These are phyloP conservation scores for Porcisia deanei DNA, from an alignment of 208 protist genomes.

Conservation along the genomic window DNA sequence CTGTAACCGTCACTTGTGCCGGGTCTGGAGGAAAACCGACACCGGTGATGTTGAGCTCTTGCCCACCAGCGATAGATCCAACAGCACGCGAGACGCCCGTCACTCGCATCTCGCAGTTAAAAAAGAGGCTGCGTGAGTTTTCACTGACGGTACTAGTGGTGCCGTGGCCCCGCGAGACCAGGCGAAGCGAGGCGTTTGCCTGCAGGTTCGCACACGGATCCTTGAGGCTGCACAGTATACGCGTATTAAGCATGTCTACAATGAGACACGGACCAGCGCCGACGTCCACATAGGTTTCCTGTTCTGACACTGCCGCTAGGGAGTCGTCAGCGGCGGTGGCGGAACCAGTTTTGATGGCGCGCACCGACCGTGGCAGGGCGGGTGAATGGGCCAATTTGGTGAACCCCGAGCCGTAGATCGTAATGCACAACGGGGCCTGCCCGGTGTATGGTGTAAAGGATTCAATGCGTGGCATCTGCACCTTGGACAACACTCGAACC, in stretches of 20 bases:
- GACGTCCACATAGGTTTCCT: slow-evolving; percentile 37
- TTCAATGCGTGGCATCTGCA: slow-evolving; percentile 33
- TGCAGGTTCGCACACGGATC: slow-evolving; percentile 28
- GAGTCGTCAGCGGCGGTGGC: no score
- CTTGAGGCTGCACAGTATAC: slow-evolving; percentile 34
- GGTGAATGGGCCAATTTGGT: slow-evolving; percentile 37
- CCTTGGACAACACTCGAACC: slow-evolving; percentile 15
- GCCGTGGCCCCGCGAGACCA: slow-evolving; percentile 33
- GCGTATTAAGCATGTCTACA: slow-evolving; percentile 39
- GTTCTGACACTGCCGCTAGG: not conserved
- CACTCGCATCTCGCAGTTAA: slow-evolving; percentile 35
- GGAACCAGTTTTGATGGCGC: not conserved
- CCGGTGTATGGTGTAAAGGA: slow-evolving; percentile 34
- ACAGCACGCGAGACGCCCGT: slow-evolving; percentile 11
- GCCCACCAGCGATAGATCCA: slow-evolving; percentile 36
- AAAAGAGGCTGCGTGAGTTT: slow-evolving; percentile 17
- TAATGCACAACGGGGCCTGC: slow-evolving; percentile 41
- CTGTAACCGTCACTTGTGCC: slow-evolving; percentile 22
- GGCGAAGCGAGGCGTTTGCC: slow-evolving; percentile 22
- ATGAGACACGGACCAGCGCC: slow-evolving; percentile 30
- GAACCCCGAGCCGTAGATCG: slow-evolving; percentile 44
- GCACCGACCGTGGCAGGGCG: not conserved
- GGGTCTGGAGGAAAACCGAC: slow-evolving; percentile 28
- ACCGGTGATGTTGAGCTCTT: slow-evolving; percentile 29
- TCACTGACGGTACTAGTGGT: slow-evolving; percentile 8